Conservation (phyloP, 2,329 filamentous ascomycete species). For the Cercospora brassicicola region DNA sequence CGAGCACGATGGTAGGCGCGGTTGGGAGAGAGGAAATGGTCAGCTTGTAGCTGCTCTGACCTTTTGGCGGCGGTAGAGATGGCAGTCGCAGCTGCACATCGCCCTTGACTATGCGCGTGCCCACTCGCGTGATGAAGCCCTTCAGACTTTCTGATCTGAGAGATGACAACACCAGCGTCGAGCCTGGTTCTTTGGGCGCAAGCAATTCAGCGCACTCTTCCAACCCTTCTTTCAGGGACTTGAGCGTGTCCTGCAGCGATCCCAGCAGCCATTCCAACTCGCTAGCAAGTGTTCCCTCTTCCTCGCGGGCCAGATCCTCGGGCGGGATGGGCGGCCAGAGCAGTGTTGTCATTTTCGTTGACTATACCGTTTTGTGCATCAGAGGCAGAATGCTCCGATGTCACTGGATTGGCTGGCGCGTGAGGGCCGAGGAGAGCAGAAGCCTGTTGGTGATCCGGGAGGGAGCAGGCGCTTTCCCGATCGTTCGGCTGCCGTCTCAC, state of each 20-base stretch:
- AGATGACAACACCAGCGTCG: conserved; percentile 85
- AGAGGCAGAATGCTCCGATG: neutral
- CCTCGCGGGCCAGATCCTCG: conserved; percentile 53
- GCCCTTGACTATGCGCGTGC: conserved; percentile 87
- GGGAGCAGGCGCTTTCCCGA: conserved; percentile 2
- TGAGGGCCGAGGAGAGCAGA: neutral
- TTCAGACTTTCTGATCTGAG: conserved; percentile 86
- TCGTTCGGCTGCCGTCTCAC: neutral
- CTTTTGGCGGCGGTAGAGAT: conserved; percentile 60
- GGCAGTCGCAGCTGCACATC: conserved; percentile 75
- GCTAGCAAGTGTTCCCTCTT: conserved; percentile 54
- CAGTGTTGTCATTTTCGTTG: conserved; percentile 58
- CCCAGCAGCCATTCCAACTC: conserved; percentile 66
- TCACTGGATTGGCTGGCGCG: neutral
- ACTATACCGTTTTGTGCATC: conserved; percentile 1
- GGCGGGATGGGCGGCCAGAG: conserved; percentile 60
- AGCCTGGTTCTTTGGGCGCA: conserved; percentile 78
- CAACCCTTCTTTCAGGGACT: conserved; percentile 67
- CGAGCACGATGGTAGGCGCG: conserved; percentile 61
- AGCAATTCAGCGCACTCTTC: conserved; percentile 87
- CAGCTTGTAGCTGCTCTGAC: conserved; percentile 53
- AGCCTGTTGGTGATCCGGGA: conserved; percentile 3
- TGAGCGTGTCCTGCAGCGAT: conserved; percentile 61
- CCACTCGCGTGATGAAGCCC: conserved; percentile 85
- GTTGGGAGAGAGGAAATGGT: conserved; percentile 54